These are phyloP conservation scores for Malania oleifera DNA, from an alignment of 164 flowering plant species.

Conservation along the genomic window DNA sequence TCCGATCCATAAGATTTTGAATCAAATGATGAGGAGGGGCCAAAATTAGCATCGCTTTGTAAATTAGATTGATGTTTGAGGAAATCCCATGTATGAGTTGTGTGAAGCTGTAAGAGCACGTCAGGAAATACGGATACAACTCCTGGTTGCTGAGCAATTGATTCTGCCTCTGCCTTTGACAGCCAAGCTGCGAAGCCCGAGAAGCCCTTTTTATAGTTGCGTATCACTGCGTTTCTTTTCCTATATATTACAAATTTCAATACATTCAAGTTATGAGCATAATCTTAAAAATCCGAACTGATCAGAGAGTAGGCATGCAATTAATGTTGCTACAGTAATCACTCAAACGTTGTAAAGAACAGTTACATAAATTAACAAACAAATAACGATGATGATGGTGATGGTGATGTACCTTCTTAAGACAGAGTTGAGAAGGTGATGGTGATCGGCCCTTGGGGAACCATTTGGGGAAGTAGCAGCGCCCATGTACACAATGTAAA, in stretches of 20 bases:
- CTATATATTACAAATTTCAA: too few relatives aligned
- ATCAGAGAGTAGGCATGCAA: not conserved
- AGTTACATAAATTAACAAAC: too few relatives aligned
- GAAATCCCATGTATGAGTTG: constrained; percentile 66
- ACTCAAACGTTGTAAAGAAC: too few relatives aligned
- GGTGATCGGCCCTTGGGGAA: constrained; percentile 17
- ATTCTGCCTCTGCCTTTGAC: constrained; percentile 36
- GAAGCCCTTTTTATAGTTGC: constrained; percentile 42
- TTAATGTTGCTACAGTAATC: not conserved
- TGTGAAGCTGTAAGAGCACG: constrained; percentile 43
- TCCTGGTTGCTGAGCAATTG: constrained; percentile 30
- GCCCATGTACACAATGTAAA: constrained; percentile 63
- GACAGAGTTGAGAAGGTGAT: constrained; percentile 33
- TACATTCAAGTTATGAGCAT: too few relatives aligned
- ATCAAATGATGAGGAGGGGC: constrained; percentile 3
- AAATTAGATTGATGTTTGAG: constrained; percentile 32
- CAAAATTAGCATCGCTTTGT: constrained; percentile 14
- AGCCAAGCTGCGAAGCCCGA: constrained; percentile 55
- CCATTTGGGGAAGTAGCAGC: constrained; percentile 22
- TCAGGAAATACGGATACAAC: constrained; percentile 59
- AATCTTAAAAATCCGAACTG: too few relatives aligned
- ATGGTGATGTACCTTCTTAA: constrained; percentile 34
- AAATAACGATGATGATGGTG: too few relatives aligned
- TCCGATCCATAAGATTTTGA: constrained; percentile 16
- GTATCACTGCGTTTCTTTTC: constrained; percentile 29